phyloP scores from a whole-genome alignment of 2,329 filamentous ascomycete species.

The Atkinsonella texensis region DNA sequence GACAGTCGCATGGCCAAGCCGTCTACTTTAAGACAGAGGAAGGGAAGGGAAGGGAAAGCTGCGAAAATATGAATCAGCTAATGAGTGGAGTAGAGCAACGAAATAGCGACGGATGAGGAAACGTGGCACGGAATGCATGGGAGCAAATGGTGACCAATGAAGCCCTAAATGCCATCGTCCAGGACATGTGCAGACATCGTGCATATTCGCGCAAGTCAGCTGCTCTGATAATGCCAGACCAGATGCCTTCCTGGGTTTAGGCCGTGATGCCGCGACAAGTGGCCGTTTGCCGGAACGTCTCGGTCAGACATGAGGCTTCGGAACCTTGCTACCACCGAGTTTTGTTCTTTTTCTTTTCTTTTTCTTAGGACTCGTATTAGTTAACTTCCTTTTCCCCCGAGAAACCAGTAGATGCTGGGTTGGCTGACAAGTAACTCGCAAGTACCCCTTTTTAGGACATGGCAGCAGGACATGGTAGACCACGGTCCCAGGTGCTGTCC shows the following conservation, averaged over 20 bases:
- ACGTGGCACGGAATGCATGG: neutral
- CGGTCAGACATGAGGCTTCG: neutral
- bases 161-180: neutral
- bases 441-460: neutral
- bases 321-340: neutral
- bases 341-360: too few species aligned
- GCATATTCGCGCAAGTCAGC: conserved; percentile 2
- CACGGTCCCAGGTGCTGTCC: too few species aligned
- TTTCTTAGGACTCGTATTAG: too few species aligned
- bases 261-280: conserved; percentile 1
- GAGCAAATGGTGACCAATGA: conserved; percentile 1
- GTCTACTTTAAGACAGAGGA: neutral
- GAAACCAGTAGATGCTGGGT: neutral
- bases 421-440: neutral
- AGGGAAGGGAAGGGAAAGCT: neutral
- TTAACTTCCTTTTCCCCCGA: neutral
- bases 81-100: neutral
- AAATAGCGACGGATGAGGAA: neutral
- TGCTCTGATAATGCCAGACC: conserved; percentile 1
- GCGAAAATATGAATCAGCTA: neutral
- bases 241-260: conserved; percentile 3
- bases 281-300: conserved; percentile 1
- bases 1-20: neutral
- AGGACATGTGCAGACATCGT: neutral
- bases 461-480: neutral